Base-by-base conservation (phyloP, 345 rosid species). In the Gossypium ekmanianum region DNA sequence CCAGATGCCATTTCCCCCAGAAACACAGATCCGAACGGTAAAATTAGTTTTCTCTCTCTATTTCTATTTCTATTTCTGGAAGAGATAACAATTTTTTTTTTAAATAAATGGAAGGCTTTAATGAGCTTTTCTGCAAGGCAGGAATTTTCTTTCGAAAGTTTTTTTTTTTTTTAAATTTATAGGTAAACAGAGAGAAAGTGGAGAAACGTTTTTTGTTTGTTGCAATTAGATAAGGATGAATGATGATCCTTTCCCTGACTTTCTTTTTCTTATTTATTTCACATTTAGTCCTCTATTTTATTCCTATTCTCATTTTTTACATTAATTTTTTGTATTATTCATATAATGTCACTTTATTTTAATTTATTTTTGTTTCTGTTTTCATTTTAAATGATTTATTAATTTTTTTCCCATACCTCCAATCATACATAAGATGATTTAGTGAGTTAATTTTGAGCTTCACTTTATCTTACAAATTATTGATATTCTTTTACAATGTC, bases 1-100 rank as follows among this genome's bases (percentile, higher is more conserved):
- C 97, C 94, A 68, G 98, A 91, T 65, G 97, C 99, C 99, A 96
- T 96, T 67, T 74, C 61, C 61, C 14, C 34, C 10, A 3, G 22
- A 34, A 20, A 20, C 57, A n/a, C 20, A 54, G 51, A 75, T 55
- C 41, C 44, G 58, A 65, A 66, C 34, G 29, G 17, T 17, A 39
- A 10, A 65, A 66, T 64, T 10, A 3, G 22, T 52, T 26, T 9
- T 14, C 20, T 41, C 7, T 10, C 73, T 41, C 24, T 69, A 50
- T 51, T 51, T 29, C 24, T 68, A 51, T 51, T 50, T 29, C 17
- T 27, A 51, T 26, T 68, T 50, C 57, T 12, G 9, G 39, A 68
- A 66, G 20, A 24, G 11, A 22, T 44, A 7, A 14, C 14, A 68
- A 47, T 3, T 7, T 57, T 57, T 57, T 59, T 22, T 22, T 22